These are phyloP conservation scores for Oehlia diaphana DNA, from an alignment of 192 early-diverging fungal genomes.

Conservation along the genomic window DNA sequence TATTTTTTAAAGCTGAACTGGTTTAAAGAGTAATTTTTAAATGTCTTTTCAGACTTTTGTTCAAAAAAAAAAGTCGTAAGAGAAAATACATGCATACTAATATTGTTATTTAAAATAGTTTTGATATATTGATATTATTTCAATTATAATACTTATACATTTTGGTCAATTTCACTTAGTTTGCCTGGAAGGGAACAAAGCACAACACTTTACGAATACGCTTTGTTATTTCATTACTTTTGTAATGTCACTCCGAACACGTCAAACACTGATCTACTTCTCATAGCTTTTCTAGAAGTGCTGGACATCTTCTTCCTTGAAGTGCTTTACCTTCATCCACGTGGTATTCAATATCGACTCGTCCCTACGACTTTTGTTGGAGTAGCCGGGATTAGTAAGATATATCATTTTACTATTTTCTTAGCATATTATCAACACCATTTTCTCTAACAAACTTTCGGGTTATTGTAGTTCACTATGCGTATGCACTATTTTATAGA, in stretches of 20 bases:
- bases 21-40: not conserved
- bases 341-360: slow-evolving; percentile 40
- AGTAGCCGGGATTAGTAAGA: slow-evolving; percentile 37
- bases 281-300: slow-evolving; percentile 44
- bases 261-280: slow-evolving; percentile 40
- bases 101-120: not conserved
- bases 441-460: not conserved
- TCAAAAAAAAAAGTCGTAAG: not conserved
- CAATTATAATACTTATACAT: not conserved
- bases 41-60: not conserved
- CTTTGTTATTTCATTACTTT: slow-evolving; percentile 45
- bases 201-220: slow-evolving; percentile 47
- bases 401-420: not conserved
- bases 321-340: slow-evolving; percentile 41
- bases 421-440: not conserved
- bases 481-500: slow-evolving; percentile 36
- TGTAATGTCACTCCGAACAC: slow-evolving; percentile 37
- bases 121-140: not conserved
- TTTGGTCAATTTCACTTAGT: slow-evolving; percentile 3
- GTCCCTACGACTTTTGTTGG: slow-evolving; percentile 46
- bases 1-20: not conserved
- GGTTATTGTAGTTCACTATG: slow-evolving; percentile 35
- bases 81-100: not conserved
- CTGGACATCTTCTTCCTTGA: slow-evolving; percentile 44
- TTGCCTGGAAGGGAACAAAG: slow-evolving; percentile 39